Evolutionary conservation across 2,329 filamentous ascomycete genomes (phyloP), one percentile per base, ranked within the genome.

Genomic region (Coleophoma cylindrospora): DNA sequence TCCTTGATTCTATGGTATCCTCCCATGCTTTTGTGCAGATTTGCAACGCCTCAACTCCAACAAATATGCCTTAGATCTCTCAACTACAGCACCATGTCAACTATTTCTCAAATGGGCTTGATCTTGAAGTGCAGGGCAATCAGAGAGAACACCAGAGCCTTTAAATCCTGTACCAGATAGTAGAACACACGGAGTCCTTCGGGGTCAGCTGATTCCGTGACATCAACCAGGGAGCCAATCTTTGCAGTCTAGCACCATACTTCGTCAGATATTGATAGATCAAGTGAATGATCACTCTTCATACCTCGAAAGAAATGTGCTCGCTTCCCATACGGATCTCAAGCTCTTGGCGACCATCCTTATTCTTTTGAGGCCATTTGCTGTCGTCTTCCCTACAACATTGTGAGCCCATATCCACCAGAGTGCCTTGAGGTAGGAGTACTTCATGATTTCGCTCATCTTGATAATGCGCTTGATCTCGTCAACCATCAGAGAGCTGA

Each of bases 341-440:
- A 44, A 99, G 77, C 72, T 99, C 94, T 68, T 99, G 94, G 56
- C 92, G 83, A 34, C 94, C 94, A 63, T 99, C 94, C 73, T 97
- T 97, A 74, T 99, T 99, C 81, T 97, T 99, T 70, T 95, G 90
- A 1, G 94, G 94, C 94, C 94, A 99, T 68, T 96, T 96, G 22
- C 85, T 88, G 68, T 99, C 94, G 66, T 99, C 94, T 83, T 99
- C 94, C 75, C 90, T 95, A 59, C 54, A 36, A 15, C 3, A 15
- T 6, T 40, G 52, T 70, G 51, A 70, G 65, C 50, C 40, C 46
- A 5, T 40, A 4, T 36, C 7, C n/a, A 40, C 34, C 21, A 21
- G 38, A 10, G 10, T 32, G 19, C 33, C 38, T 32, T 19, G 36
- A 13, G 34, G 45, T 38, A 27, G n/a, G 58, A 76, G 49, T 80